Percentiles rank a stretch among this genome's conserved stretches.
phyloP scores from a whole-genome alignment of 495 filamentous ascomycete species.

The Cercophora scortea region DNA sequence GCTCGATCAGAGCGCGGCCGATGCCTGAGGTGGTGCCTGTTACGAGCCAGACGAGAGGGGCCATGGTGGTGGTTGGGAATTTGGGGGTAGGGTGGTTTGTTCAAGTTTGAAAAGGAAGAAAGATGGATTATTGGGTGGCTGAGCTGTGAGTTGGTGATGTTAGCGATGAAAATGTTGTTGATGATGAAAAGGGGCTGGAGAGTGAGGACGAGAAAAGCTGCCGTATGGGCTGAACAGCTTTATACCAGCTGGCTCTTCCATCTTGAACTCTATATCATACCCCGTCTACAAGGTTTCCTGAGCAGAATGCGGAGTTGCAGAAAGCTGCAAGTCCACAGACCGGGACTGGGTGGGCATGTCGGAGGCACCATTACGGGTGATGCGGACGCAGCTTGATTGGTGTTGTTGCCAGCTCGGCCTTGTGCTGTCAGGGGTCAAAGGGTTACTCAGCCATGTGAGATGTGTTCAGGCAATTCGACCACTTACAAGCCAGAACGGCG shows the following conservation, averaged over 20 bases:
- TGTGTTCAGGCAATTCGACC: no score
- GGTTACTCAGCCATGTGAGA: no score
- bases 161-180: not conserved
- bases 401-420: no score
- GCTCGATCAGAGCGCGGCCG: constrained; percentile 24
- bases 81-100: not conserved
- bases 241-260: not conserved
- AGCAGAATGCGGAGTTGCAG: not conserved
- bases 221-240: not conserved
- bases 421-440: no score
- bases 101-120: not conserved
- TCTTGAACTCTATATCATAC: not conserved
- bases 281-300: not conserved
- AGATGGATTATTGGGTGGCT: not conserved
- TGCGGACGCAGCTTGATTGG: not conserved
- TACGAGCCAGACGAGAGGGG: constrained; percentile 18
- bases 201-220: not conserved
- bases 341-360: not conserved
- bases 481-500: no score
- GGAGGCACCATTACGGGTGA: not conserved
- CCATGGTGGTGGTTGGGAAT: constrained; percentile 4
- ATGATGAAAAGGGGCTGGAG: not conserved
- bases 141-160: not conserved
- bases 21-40: constrained; percentile 25
- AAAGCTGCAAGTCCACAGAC: not conserved